Evolutionary conservation across 2,329 filamentous ascomycete genomes (phyloP), one percentile per base, ranked within the genome.

Genomic region (Fusarium piperis): DNA sequence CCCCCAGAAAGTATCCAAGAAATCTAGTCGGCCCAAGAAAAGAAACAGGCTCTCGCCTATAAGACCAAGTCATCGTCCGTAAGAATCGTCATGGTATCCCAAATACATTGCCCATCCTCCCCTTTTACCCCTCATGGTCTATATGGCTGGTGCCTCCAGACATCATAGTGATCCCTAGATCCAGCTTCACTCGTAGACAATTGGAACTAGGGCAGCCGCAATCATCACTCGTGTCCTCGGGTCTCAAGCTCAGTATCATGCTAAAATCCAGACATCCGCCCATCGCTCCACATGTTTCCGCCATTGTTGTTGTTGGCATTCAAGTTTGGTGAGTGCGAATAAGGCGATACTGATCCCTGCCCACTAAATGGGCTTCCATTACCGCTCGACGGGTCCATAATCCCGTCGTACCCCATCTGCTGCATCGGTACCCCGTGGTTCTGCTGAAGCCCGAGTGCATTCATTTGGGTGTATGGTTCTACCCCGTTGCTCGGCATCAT

Each of bases 331-430:
- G 81, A 81, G 55, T 78, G 77, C 20, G 77, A 74, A 65, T 80
- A 83, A 10, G 78, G 78, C 33, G 81, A 81, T 30, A 75, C 64
- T 6, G 80, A 79, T 41, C 79, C 81, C 46, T 81, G 80, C 7
- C 79, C 80, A 52, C 79, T 79, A 46, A 80, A 83, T 5, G 81
- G 79, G 64, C 80, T 81, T n/a, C 75, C 78, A 59, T 79, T 77
- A 13, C 75, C 76, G 51, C 78, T 80, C 32, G 77, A 76, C n/a
- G 78, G 74, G 36, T 77, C 75, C 61, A 81, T 74, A 57, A 80
- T 78, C 35, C 74, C 68, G 11, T 79, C 79, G 59, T 80, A 81
- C 15, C 66, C 71, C 70, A 81, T 67, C 36, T 78, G 79, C 13
- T 74, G 70, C 71, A 80, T 77, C 18, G 69, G 68, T 33, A 71